A percentile compares a stretch with the other conserved stretches of the same genome.
Conservation (phyloP, 257 asterid species). For the Fraxinus cuspidata region DNA sequence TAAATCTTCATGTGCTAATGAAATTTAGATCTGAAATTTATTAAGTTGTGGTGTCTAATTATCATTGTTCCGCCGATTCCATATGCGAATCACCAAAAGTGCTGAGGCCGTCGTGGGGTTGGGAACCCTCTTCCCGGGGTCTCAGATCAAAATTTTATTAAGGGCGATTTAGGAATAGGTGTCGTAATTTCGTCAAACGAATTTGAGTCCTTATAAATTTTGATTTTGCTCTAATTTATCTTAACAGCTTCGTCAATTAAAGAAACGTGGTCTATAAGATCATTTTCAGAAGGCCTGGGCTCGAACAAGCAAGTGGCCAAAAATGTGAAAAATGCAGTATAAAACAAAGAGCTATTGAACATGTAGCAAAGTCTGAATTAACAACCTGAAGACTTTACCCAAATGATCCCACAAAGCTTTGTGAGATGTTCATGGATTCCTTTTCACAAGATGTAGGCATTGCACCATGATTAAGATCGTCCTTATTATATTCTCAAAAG, state of each 20-base stretch:
- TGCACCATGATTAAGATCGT: constrained; percentile 60
- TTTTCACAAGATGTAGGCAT: constrained; percentile 54
- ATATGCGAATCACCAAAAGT: too few species aligned
- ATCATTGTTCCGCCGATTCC: too few species aligned
- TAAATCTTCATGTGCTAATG: too few species aligned
- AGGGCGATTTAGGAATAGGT: too few species aligned
- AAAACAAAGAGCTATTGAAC: constrained; percentile 16
- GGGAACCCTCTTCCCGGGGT: too few species aligned
- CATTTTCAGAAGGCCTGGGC: constrained; percentile 67
- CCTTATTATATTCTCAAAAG: constrained; percentile 49
- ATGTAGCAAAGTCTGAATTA: constrained; percentile 7
- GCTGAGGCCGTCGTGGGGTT: too few species aligned
- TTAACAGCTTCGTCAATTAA: constrained; percentile 63
- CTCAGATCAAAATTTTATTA: too few species aligned
- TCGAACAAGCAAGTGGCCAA: constrained; percentile 43
- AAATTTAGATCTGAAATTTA: too few species aligned
- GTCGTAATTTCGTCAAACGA: too few species aligned
- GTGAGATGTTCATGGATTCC: constrained; percentile 56
- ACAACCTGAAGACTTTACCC: constrained; percentile 68
- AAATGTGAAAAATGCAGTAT: constrained; percentile 4
- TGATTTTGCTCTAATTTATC: too few species aligned
- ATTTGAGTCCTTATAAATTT: too few species aligned
- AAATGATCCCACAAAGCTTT: constrained; percentile 78
- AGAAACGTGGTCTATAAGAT: constrained; percentile 54
- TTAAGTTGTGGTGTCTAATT: too few species aligned